These are phyloP conservation scores for Malus hybrid DNA, from an alignment of 331 rosid species.

Conservation along the genomic window DNA sequence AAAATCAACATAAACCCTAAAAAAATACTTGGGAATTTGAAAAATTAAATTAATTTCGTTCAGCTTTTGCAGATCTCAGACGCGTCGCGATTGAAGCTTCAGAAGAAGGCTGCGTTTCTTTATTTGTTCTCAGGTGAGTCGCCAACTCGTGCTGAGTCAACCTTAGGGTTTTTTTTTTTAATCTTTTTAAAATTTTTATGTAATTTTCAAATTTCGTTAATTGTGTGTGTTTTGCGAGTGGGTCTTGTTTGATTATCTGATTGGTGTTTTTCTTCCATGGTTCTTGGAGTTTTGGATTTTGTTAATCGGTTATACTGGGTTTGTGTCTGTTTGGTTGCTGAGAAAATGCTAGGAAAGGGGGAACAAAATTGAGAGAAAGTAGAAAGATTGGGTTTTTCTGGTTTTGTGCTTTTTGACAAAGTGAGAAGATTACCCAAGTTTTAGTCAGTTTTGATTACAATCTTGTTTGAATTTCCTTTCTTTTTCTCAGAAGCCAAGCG, in stretches of 20 bases:
- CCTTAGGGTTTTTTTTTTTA: slow-evolving; percentile 2
- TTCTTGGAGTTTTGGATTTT: not conserved
- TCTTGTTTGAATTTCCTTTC: not conserved
- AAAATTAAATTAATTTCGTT: not conserved
- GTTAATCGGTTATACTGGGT: not conserved
- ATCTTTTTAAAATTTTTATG: not conserved
- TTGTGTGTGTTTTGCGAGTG: not conserved
- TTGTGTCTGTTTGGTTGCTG: not conserved
- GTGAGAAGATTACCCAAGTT: not conserved
- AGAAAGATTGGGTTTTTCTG: not conserved
- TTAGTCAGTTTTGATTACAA: not conserved
- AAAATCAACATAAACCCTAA: slow-evolving; percentile 12
- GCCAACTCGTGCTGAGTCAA: slow-evolving; percentile 24
- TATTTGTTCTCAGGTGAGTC: slow-evolving; percentile 21
- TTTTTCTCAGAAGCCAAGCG: slow-evolving; percentile 1
- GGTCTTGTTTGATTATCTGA: not conserved
- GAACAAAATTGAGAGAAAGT: not conserved
- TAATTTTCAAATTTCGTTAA: not conserved
- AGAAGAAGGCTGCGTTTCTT: not conserved
- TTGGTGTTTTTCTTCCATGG: not conserved
- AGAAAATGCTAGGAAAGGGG: not conserved
- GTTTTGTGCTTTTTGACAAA: not conserved
- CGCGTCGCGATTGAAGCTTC: not conserved
- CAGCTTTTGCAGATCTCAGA: slow-evolving; percentile 19
- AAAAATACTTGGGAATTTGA: not conserved